Base-by-base conservation (phyloP, 2,329 filamentous ascomycete species). In the Neofusicoccum ribis region DNA sequence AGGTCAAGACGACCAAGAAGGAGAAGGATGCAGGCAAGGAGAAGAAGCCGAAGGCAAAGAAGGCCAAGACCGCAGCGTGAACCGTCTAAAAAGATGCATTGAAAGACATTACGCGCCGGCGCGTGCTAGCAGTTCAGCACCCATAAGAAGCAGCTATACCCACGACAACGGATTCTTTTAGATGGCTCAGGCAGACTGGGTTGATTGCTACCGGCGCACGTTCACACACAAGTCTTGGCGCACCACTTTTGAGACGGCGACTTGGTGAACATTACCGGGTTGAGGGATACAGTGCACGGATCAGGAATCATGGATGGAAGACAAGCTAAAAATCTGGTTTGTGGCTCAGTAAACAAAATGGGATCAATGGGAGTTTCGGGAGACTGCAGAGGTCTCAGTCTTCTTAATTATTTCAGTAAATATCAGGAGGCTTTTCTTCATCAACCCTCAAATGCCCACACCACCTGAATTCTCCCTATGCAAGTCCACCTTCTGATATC, bases 1-100 rank as follows among this genome's bases (percentile, higher is more conserved):
- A 66, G 58, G 63, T 63, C 51, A 63, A 67, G 27, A 46, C 37
- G 7, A 36, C 34, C 17, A 66, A 65, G 51, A 37, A 51, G 36
- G 52, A 36, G 50, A 58, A 63, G 37, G 44, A 14, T 8, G 36
- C 49, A 5, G 61, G 27, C 20, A 58, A 59, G 63, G 43, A 31
- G 7, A 39, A 27, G 34, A 58, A 65, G 63, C 27, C 50, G 7
- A 60, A 65, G 63, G 27, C 63, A 17, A 64, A 46, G 41, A 64
- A 64, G 61, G 46, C 47, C 20, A 64, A 54, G 61, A 54, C 61
- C 23, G 41, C 54, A 47, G 27, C 56, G 12, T 60, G 56, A 60
- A 27, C 5, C n/a, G 12, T 15, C 15, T 7, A 7, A 17, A 11
- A 27, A 14, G 17, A 6, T 23, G 8, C 11, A 7, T n/a, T 3